Percentiles rank a stretch among this genome's conserved stretches.
phyloP scores from a whole-genome alignment of 2,329 filamentous ascomycete species.

The Botrytis hyacinthi region DNA sequence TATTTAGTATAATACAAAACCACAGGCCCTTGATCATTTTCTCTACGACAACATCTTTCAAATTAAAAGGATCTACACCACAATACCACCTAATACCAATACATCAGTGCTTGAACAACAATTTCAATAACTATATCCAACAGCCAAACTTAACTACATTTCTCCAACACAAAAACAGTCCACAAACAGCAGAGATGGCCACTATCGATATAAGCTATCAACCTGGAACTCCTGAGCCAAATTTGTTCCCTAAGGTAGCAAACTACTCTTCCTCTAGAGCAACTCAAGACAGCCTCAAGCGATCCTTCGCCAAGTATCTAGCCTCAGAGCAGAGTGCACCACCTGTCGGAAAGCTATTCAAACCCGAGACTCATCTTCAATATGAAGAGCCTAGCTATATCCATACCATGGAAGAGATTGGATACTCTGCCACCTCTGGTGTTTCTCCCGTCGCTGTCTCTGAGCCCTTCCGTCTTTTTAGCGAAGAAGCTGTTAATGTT shows the following conservation, averaged over 20 bases:
- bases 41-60: not conserved
- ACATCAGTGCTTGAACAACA: not conserved
- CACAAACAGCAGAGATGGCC: conserved; percentile 29
- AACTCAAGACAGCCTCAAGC: conserved; percentile 37
- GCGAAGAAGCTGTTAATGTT: conserved; percentile 56
- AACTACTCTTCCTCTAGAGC: conserved; percentile 34
- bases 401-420: conserved; percentile 61
- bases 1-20: not conserved
- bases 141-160: too few relatives aligned
- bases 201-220: conserved; percentile 31
- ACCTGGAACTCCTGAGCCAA: conserved; percentile 31
- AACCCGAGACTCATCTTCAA: conserved; percentile 54
- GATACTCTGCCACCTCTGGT: conserved; percentile 52
- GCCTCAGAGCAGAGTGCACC: conserved; percentile 33
- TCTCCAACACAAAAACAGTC: not conserved
- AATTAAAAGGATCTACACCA: not conserved
- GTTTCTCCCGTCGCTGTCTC: conserved; percentile 63
- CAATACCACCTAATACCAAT: not conserved
- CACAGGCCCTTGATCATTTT: not conserved
- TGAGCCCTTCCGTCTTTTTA: conserved; percentile 64
- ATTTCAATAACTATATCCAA: not conserved
- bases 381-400: conserved; percentile 51
- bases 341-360: conserved; percentile 44
- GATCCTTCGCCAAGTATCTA: conserved; percentile 38
- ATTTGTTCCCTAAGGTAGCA: conserved; percentile 30